Base-by-base conservation (phyloP, 176 grass and related monocot species). In the Avena eriantha region DNA sequence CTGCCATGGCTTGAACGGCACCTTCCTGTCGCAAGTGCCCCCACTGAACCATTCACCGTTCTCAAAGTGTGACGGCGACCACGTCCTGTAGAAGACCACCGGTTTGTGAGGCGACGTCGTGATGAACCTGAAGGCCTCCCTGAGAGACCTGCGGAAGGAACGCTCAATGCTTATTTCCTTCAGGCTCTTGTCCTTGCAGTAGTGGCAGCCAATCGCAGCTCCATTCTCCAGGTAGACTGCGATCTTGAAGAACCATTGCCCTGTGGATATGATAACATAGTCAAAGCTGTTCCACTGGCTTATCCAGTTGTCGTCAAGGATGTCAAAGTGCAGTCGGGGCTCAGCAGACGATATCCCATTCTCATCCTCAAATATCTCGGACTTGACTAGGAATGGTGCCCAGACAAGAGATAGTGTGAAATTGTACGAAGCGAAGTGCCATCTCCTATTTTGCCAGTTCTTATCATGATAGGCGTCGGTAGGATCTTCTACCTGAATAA, bases 201-300 rank as follows among this genome's bases (percentile, higher is more conserved):
- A 66, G 88, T 99, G 97, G 87, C 92, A 96, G 29, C 94, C 94
- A 8, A 91, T 85, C 11, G 78, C 47, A 16, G 21, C 41, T 16
- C 55, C 73, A 10, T 96, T 90, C 85, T 99, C 94, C 85, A 86
- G 71, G 85, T 94, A 99, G 36, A 96, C 73, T 35, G 97, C 90
- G 3, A 87, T 82, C 79, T 99, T 99, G 75, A 93, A 80, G 60
- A 96, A 99, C 94, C 97, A 99, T 43, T 94, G 97, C 5, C 97
- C 94, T 3, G 88, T 92, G 0, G 97, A 99, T 56, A 96, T 96
- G 26, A 99, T 69, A 0, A 94, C 76, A 7, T 99, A 93, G 73
- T 96, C 94, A 22, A 99, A 99, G 56, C 31, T 93, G 46, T 77
- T 57, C 79, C 95, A 99, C 11, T 86, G 83, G 34, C 57, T 80